Base-by-base conservation (phyloP, 331 rosid genomes). In the Malus hybrid region DNA sequence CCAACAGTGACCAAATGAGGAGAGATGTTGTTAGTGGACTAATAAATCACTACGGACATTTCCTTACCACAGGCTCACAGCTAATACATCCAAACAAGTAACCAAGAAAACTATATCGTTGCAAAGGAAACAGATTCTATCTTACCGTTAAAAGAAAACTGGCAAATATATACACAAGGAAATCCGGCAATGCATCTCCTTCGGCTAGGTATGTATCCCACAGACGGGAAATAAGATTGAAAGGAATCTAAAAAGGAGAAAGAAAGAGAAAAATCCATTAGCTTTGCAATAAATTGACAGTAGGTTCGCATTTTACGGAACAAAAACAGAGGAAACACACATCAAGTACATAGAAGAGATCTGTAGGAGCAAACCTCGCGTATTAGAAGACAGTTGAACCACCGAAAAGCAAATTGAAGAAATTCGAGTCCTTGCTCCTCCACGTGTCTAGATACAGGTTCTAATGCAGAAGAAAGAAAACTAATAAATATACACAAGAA, bases 141-240 rank as follows among this genome's bases (percentile, higher is more conserved):
- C 98, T 87, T 81, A 92, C 99, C 91, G 96, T 95, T 64, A 92
- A 90, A 82, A 95, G 96, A 92, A 95, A 92, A 81, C 99, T 95
- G 83, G 99, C 91, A 77, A 87, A 95, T 80, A 95, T 95, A 75
- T 95, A 95, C 74, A 95, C 98, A 73, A 95, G 99, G 85, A 95
- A 95, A 81, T 95, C 97, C 32, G 99, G 96, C 78, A 95, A 86
- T 48, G 93, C 96, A 80, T 95, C 97, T 75, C 99, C 99, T 86
- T 95, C 98, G 3, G 99, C 98, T 73, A 95, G 99, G 80, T 92
- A 95, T 4, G 99, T 95, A 84, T 95, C 99, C 99, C 99, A 95
- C 69, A 95, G 86, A 78, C 99, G 99, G 13, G 93, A 85, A 70
- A 95, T 88, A 20, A 95, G 93, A 78, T 88, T 80, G 83, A 92